These are phyloP conservation scores for Psidium friedrichsthalianum DNA, from an alignment of 345 rosid genomes.

Conservation along the genomic window DNA sequence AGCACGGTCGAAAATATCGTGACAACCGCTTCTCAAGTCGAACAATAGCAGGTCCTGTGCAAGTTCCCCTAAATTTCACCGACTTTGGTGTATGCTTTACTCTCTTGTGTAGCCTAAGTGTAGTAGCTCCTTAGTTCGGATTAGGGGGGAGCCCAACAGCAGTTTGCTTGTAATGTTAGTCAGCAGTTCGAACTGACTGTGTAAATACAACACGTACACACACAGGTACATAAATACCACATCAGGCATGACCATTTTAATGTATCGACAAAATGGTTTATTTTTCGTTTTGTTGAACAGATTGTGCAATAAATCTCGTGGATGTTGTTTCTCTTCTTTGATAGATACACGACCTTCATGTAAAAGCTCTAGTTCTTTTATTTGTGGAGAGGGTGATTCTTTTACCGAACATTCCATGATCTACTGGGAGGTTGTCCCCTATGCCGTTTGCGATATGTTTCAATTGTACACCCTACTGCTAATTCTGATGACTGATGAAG, in stretches of 20 bases:
- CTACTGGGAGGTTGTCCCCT: not conserved
- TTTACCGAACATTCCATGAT: not conserved
- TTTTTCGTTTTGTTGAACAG: not conserved
- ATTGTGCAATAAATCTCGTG: not conserved
- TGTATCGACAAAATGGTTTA: not conserved
- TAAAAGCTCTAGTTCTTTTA: not conserved
- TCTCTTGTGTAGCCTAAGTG: not conserved
- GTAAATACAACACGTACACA: not conserved
- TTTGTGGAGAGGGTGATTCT: not conserved
- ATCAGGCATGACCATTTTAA: not conserved
- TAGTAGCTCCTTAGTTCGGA: not conserved
- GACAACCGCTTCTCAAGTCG: slow-evolving; percentile 2
- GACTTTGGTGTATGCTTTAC: not conserved
- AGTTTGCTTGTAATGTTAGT: not conserved
- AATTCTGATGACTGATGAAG: not conserved
- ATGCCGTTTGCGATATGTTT: not conserved
- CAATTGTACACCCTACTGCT: not conserved
- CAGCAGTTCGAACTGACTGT: not conserved
- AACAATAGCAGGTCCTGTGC: not conserved
- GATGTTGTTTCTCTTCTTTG: not conserved
- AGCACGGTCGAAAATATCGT: slow-evolving; percentile 6
- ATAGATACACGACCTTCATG: not conserved
- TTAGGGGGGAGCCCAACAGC: not conserved
- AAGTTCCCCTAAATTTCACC: not conserved
- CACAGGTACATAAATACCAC: not conserved